These are phyloP conservation scores for Cyclotella choctawhatcheeana DNA, from an alignment of 108 stramenopile species.

Conservation along the genomic window DNA sequence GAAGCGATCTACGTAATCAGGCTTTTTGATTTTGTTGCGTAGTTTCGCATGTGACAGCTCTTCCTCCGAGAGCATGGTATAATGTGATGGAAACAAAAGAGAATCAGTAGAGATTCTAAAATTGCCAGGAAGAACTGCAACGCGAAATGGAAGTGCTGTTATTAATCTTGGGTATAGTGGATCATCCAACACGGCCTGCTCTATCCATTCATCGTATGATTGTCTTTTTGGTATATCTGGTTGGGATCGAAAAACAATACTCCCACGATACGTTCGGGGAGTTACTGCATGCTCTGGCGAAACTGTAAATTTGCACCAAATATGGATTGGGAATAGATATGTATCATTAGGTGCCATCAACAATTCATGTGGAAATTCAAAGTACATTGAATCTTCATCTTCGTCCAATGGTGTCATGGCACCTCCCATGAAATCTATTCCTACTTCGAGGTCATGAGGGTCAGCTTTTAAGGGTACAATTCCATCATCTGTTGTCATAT, in stretches of 20 bases:
- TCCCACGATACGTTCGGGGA: slow-evolving; percentile 38
- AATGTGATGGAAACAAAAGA: slow-evolving; percentile 36
- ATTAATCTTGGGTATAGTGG: slow-evolving; percentile 13
- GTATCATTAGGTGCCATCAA: slow-evolving; percentile 10
- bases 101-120: slow-evolving; percentile 40
- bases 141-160: slow-evolving; percentile 35
- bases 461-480: slow-evolving; percentile 11
- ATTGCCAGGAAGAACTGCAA: slow-evolving; percentile 35
- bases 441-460: slow-evolving; percentile 31
- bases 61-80: slow-evolving; percentile 24
- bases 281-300: slow-evolving; percentile 6
- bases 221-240: neutral
- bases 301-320: slow-evolving; percentile 36
- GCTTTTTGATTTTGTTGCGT: slow-evolving; percentile 14
- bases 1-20: slow-evolving; percentile 35
- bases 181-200: slow-evolving; percentile 17
- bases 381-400: slow-evolving; percentile 10
- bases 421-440: slow-evolving; percentile 40
- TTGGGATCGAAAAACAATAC: slow-evolving; percentile 22
- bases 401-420: slow-evolving; percentile 16
- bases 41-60: slow-evolving; percentile 9
- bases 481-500: slow-evolving; percentile 10
- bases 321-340: slow-evolving; percentile 23
- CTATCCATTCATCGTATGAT: slow-evolving; percentile 24
- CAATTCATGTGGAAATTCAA: slow-evolving; percentile 22